A percentile compares a stretch with the other conserved stretches of the same genome.
Conservation (phyloP, 2,329 filamentous ascomycete genomes). For the Cordyceps pruinosa region DNA sequence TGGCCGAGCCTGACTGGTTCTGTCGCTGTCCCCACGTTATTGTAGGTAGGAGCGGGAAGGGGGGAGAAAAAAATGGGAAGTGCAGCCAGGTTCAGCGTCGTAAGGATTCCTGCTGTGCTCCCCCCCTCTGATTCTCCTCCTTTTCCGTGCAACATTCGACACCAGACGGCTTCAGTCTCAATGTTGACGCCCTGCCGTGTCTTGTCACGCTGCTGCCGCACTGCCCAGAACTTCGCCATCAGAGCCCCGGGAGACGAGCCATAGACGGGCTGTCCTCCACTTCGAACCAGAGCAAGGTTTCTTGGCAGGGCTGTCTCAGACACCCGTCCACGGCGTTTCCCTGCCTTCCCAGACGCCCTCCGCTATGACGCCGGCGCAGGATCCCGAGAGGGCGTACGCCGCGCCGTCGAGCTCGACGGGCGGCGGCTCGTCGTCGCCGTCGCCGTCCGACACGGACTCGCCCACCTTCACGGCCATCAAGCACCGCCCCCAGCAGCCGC, state of each 20-base stretch:
- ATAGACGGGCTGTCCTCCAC: not conserved
- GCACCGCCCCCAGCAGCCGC: not conserved
- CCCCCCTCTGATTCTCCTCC: not conserved
- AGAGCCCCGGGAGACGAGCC: not conserved
- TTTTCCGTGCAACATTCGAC: not conserved
- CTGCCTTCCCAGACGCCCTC: not conserved
- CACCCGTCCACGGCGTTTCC: not conserved
- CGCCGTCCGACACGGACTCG: not conserved
- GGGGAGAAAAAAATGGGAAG: not conserved
- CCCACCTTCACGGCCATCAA: slow-evolving; percentile 1
- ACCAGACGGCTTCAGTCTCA: not conserved
- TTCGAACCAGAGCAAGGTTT: not conserved
- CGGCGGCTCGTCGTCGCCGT: not conserved
- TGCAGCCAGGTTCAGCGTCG: not conserved
- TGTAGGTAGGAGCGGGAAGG: not conserved
- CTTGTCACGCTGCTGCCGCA: not conserved
- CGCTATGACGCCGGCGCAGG: not conserved
- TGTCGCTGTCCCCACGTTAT: slow-evolving; percentile 3
- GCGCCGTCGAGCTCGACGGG: not conserved
- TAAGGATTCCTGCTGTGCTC: not conserved
- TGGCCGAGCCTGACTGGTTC: not conserved
- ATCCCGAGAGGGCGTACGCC: slow-evolving; percentile 4
- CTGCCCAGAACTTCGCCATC: not conserved
- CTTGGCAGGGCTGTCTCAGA: not conserved
- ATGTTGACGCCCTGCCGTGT: not conserved